These are phyloP conservation scores for Trichosporon coremiiforme DNA, from an alignment of 1,284 basidiomycete genomes.

Conservation along the genomic window DNA sequence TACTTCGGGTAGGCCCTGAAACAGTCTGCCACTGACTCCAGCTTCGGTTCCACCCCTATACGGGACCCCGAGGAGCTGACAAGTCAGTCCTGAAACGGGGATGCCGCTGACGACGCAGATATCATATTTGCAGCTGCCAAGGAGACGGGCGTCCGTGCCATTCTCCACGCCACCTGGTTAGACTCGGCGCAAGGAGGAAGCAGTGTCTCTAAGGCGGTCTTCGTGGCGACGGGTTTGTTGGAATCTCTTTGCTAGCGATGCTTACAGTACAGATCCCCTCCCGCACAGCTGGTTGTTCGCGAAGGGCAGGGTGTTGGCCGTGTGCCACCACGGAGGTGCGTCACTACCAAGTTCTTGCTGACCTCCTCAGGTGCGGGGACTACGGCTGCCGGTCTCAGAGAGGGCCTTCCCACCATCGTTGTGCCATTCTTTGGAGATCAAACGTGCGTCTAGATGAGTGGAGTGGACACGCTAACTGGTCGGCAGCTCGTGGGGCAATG, in stretches of 20 bases:
- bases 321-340: slow-evolving; percentile 68
- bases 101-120: slow-evolving; percentile 47
- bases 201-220: slow-evolving; percentile 61
- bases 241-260: not conserved
- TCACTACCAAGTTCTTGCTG: slow-evolving; percentile 4
- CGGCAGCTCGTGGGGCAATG: slow-evolving; percentile 59
- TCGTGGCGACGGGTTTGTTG: slow-evolving; percentile 59
- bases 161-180: slow-evolving; percentile 69
- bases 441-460: slow-evolving; percentile 41
- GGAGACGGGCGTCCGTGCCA: slow-evolving; percentile 62
- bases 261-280: slow-evolving; percentile 58
- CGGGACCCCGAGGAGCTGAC: slow-evolving; percentile 62
- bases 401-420: slow-evolving; percentile 67
- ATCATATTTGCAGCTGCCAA: slow-evolving; percentile 64
- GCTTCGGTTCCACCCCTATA: slow-evolving; percentile 68
- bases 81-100: not conserved
- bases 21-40: slow-evolving; percentile 34
- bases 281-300: slow-evolving; percentile 74
- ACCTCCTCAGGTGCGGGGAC: slow-evolving; percentile 62
- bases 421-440: slow-evolving; percentile 74
- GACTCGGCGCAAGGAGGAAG: slow-evolving; percentile 58
- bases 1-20: slow-evolving; percentile 62
- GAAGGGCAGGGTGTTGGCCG: slow-evolving; percentile 62
- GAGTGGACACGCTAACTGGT: slow-evolving; percentile 56
- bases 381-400: slow-evolving; percentile 65